phyloP scores from a whole-genome alignment of 371 early-diverging fungal genomes.

The Globomyces sp. region DNA sequence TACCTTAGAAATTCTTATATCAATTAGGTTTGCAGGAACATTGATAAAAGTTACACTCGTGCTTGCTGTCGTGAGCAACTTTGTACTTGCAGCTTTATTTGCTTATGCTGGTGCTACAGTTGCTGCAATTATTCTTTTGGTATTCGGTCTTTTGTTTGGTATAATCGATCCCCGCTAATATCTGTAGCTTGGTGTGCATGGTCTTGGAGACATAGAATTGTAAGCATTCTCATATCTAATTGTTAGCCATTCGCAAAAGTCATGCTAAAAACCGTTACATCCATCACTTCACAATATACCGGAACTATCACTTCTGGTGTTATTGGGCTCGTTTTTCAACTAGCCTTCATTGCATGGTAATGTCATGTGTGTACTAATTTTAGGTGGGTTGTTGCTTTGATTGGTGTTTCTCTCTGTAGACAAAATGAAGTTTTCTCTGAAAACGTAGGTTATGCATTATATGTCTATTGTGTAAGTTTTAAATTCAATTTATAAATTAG shows the following conservation, averaged over 20 bases:
- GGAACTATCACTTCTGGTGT: slow-evolving; percentile 35
- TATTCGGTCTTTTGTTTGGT: slow-evolving; percentile 22
- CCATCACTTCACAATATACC: slow-evolving; percentile 35
- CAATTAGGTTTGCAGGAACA: slow-evolving; percentile 33
- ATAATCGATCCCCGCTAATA: too few relatives aligned
- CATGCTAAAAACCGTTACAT: slow-evolving; percentile 38
- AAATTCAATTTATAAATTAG: not conserved
- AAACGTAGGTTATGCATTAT: not conserved
- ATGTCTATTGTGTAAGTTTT: not conserved
- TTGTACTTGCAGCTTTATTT: slow-evolving; percentile 23
- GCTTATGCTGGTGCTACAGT: not conserved
- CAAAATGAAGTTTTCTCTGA: not conserved
- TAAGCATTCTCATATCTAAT: too few relatives aligned
- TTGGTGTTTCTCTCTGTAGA: slow-evolving; percentile 4
- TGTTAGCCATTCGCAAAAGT: slow-evolving; percentile 33
- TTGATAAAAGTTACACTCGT: slow-evolving; percentile 33
- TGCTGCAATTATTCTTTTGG: slow-evolving; percentile 24
- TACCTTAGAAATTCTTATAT: not conserved
- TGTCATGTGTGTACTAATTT: too few relatives aligned
- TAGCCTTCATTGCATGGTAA: slow-evolving; percentile 17
- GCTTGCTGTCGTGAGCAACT: slow-evolving; percentile 21
- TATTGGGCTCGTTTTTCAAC: slow-evolving; percentile 18
- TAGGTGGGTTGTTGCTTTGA: slow-evolving; percentile 20
- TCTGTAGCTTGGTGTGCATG: slow-evolving; percentile 5
- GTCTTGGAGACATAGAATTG: not conserved